Conservation (phyloP, 257 asterid genomes). For the Solanum habrochaites region DNA sequence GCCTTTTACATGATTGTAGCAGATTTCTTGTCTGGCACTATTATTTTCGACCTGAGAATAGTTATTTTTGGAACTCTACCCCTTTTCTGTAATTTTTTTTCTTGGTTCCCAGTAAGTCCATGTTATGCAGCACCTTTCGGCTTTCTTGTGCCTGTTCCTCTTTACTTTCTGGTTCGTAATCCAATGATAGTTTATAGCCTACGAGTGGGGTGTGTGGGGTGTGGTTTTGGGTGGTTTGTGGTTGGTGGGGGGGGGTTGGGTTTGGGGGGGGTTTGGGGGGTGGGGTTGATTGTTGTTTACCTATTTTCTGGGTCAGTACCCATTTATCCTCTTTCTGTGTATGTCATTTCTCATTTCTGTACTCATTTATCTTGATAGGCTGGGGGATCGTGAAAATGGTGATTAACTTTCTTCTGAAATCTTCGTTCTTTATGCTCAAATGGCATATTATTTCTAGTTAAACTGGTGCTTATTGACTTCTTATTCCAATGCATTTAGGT, state of each 20-base stretch:
- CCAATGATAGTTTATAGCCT: not conserved
- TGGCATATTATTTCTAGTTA: not conserved
- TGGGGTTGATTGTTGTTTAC: not conserved
- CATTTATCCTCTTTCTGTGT: not conserved
- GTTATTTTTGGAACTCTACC: not conserved
- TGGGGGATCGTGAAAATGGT: not conserved
- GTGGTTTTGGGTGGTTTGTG: too few relatives aligned
- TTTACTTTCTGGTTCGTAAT: not conserved
- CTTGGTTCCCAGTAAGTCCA: not conserved
- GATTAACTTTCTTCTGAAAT: not conserved
- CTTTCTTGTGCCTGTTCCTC: not conserved
- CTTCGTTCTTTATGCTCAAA: not conserved
- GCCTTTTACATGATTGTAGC: not conserved
- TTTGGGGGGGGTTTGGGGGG: too few relatives aligned
- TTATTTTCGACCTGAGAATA: not conserved
- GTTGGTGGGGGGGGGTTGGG: too few relatives aligned
- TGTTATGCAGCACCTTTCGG: not conserved
- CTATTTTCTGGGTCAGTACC: not conserved
- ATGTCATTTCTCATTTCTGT: not conserved
- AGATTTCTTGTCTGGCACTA: not conserved
- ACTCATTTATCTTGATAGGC: not conserved
- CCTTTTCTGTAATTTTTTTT: not conserved
- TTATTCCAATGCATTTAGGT: conserved; percentile 12
- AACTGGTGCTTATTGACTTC: not conserved
- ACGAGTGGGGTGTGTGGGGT: too few relatives aligned